Base-by-base conservation (phyloP, 495 filamentous ascomycete genomes). In the Wilcoxina mikolae region DNA sequence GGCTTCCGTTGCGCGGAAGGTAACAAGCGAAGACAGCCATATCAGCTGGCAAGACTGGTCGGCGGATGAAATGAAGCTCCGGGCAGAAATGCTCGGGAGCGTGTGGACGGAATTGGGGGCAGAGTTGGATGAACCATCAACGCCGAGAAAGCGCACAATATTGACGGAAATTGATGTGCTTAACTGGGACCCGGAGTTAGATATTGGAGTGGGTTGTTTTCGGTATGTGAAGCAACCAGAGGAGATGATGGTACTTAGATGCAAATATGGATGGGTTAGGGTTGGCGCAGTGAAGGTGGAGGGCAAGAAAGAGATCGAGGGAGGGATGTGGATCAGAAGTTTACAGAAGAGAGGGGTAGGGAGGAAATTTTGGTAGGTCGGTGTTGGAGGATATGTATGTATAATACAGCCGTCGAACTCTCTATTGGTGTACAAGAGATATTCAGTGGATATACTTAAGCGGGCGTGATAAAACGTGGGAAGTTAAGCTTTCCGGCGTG, bases 1-100 rank as follows among this genome's bases (percentile, higher is more conserved):
- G 26, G 71, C 56, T 1, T 56, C 35, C 12, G 55, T 61, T 0
- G 73, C 65, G n/a, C 67, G 56, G 3, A 58, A 53, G 29, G 72
- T 60, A 0, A 65, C 68, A 2, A 28, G 62, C 9, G 55, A 49
- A 59, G 56, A 78, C 68, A 7, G 57, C 53, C 33, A 73, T 27
- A 33, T 73, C 51, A 26, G 68, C 46, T 42, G 67, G 64, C 2
- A 31, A 5, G 33, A 7, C 4, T 42, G 39, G 44, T 31, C 25
- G 12, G 56, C 59, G 0, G 53, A 60, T 20, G 63, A 60, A 17
- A 33, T 66, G 17, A 48, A 66, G 29, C 18, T 27, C 1, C 18
- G 51, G 2, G 18, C 20, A 9, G 51, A 54, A 15, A 45, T 54
- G 51, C 29, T 54, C 5, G 51, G 51, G 11, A 15, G 12, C 7